Conservation (phyloP, 129 eudicot genomes). For the Cynara cardunculus region DNA sequence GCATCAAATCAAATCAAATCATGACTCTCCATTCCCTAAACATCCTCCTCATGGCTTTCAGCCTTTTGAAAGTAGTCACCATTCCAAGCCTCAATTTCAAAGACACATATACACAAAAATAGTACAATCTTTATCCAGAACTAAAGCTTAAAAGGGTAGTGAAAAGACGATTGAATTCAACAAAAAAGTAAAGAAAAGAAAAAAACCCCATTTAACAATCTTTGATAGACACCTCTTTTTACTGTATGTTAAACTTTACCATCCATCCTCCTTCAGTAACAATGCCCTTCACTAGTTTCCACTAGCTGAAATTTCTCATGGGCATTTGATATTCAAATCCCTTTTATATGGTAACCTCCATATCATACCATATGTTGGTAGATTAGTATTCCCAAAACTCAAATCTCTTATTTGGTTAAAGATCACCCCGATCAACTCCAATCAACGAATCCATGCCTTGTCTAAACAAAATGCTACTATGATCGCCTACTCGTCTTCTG, state of each 20-base stretch:
- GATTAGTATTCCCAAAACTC: constrained; percentile 24
- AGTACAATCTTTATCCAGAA: constrained; percentile 38
- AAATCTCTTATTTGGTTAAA: constrained; percentile 17
- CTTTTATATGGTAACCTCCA: constrained; percentile 20
- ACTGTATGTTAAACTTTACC: constrained; percentile 43
- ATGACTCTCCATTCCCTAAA: constrained; percentile 37
- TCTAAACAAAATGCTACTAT: constrained; percentile 26
- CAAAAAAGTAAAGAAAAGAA: constrained; percentile 11
- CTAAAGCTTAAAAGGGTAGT: constrained; percentile 37
- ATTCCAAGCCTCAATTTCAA: constrained; percentile 37
- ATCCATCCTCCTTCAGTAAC: constrained; percentile 15
- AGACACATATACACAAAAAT: constrained; percentile 23
- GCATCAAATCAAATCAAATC: constrained; percentile 25
- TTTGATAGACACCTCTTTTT: constrained; percentile 20
- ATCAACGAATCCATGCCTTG: constrained; percentile 35
- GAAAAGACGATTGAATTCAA: constrained; percentile 32
- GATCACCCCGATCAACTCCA: constrained; percentile 29
- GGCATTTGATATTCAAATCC: constrained; percentile 26
- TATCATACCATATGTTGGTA: constrained; percentile 48
- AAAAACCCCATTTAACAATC: constrained; percentile 22
- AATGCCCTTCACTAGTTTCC: constrained; percentile 41
- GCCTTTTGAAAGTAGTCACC: constrained; percentile 36
- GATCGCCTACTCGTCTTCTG: constrained; percentile 29
- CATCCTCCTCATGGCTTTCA: constrained; percentile 38
- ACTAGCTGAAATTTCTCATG: constrained; percentile 25